phyloP scores from a whole-genome alignment of 176 grass and related monocot genomes.

The Aegilops speltoides region DNA sequence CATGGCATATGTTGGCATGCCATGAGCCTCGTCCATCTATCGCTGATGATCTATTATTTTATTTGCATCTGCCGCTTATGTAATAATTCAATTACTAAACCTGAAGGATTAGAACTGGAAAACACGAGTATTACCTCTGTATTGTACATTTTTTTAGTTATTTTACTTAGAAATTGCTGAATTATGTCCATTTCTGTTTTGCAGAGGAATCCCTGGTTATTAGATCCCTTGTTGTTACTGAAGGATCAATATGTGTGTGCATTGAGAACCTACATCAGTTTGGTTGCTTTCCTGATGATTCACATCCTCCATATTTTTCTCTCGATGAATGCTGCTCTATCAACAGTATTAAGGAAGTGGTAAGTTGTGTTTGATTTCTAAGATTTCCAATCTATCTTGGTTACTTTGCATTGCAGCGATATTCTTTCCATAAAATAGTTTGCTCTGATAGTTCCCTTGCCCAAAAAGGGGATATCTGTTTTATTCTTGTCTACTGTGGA shows the following conservation, averaged over 20 bases:
- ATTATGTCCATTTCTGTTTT: constrained; percentile 35
- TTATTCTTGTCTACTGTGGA: not conserved
- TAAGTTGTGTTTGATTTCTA: constrained; percentile 42
- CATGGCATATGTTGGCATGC: not conserved
- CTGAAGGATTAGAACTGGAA: not conserved
- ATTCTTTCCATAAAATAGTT: not conserved
- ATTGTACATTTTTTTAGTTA: not conserved
- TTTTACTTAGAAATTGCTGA: constrained; percentile 16
- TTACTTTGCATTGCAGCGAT: not conserved
- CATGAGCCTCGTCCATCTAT: not conserved
- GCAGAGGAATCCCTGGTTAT: constrained; percentile 52
- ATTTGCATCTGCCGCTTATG: not conserved
- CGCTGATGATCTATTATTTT: not conserved
- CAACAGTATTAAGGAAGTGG: constrained; percentile 78
- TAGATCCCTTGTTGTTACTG: constrained; percentile 70
- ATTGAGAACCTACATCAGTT: constrained; percentile 80
- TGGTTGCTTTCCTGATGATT: constrained; percentile 53
- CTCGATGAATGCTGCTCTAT: constrained; percentile 66
- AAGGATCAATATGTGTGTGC: constrained; percentile 65
- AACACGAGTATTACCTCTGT: not conserved
- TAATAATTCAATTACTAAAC: not conserved
- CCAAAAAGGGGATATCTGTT: not conserved
- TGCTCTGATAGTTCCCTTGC: not conserved
- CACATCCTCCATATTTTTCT: constrained; percentile 60
- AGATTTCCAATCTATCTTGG: constrained; percentile 27